Percentiles rank a stretch among this genome's conserved stretches.
Conservation (phyloP, 23 red algal genomes). For the Porphyridium purpureum region DNA sequence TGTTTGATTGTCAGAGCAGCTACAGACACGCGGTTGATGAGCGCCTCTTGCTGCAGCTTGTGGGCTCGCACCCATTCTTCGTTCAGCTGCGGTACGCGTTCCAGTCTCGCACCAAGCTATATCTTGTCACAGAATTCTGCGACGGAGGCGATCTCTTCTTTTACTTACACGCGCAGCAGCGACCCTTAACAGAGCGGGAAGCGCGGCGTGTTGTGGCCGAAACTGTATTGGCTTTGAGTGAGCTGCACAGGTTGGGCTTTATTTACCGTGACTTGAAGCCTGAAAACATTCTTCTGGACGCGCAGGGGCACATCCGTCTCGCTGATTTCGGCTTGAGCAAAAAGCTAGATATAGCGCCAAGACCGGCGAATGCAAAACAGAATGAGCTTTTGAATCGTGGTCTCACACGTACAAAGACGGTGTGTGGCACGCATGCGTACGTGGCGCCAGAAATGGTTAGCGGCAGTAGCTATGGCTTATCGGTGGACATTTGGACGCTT, state of each 20-base stretch:
- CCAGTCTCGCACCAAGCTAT: slow-evolving; percentile 53
- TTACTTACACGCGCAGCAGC: slow-evolving; percentile 32
- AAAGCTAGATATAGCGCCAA: slow-evolving; percentile 18
- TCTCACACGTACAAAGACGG: slow-evolving; percentile 25
- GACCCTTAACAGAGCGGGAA: slow-evolving; percentile 45
- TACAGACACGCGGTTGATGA: slow-evolving; percentile 57
- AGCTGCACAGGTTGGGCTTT: slow-evolving; percentile 70
- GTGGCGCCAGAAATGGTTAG: slow-evolving; percentile 73
- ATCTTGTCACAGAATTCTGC: slow-evolving; percentile 75
- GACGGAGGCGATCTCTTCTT: slow-evolving; percentile 70
- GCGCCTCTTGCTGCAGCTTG: slow-evolving; percentile 61
- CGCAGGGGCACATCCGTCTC: slow-evolving; percentile 68
- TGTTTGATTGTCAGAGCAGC: slow-evolving; percentile 26
- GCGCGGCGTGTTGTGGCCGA: slow-evolving; percentile 50
- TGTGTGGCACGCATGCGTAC: slow-evolving; percentile 85
- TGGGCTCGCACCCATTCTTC: slow-evolving; percentile 59
- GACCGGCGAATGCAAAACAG: too few species aligned
- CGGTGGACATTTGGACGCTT: slow-evolving; percentile 87
- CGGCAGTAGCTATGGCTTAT: slow-evolving; percentile 42
- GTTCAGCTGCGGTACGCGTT: slow-evolving; percentile 57
- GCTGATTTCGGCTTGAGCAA: slow-evolving; percentile 97
- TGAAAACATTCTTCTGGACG: slow-evolving; percentile 83
- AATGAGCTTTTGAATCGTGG: slow-evolving; percentile 2
- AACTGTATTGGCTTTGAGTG: slow-evolving; percentile 59
- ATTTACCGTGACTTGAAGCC: slow-evolving; percentile 97